Evolutionary conservation across 306 rosid species (phyloP), one percentile per base, ranked within the genome.

Genomic region (Pueraria montana): DNA sequence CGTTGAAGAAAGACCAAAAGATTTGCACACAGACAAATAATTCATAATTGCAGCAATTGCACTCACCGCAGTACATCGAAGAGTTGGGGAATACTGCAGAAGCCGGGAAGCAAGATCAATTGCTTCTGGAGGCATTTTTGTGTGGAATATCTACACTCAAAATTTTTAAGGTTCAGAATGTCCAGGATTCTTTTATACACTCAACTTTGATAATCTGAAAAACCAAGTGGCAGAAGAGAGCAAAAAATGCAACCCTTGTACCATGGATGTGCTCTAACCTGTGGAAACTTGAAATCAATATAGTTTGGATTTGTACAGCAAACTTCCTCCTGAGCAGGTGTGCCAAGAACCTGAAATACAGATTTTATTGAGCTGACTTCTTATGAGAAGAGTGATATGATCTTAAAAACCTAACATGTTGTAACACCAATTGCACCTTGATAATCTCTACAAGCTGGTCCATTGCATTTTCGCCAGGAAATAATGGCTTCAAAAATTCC

Each of bases 371-470:
- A 26, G 62, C 56, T 74, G 34, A 82, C 11, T n/a, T 17, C 46
- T 50, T 42, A 16, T 16, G 50, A 74, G 38, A 18, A 50, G 48
- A 72, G 72, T 80, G 13, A 71, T 56, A 79, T 10, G 53, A 63
- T 66, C 17, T 49, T 43, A 70, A 63, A 56, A 66, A 83, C 53
- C 9, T 36, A 73, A 71, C 12, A 68, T 21, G 24, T 20, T 32
- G 14, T 38, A 43, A 58, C 50, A 74, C 10, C 42, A 80, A 20
- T 62, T 34, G 49, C 74, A 91, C 97, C 96, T 91, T 91, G 83
- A 93, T 91, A 72, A 93, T 93, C 88, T 90, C 97, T 61, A 91
- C 97, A 72, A 93, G 94, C 83, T 93, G 97, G 82, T 90, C 97
- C 71, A 91, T 94, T 4, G 97, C 94, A 75, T 86, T 91, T 72